Evolutionary conservation across 1,139 yeast genomes (phyloP), one percentile per base, ranked within the genome.

Genomic region (Geotrichum cucujoidarum): DNA sequence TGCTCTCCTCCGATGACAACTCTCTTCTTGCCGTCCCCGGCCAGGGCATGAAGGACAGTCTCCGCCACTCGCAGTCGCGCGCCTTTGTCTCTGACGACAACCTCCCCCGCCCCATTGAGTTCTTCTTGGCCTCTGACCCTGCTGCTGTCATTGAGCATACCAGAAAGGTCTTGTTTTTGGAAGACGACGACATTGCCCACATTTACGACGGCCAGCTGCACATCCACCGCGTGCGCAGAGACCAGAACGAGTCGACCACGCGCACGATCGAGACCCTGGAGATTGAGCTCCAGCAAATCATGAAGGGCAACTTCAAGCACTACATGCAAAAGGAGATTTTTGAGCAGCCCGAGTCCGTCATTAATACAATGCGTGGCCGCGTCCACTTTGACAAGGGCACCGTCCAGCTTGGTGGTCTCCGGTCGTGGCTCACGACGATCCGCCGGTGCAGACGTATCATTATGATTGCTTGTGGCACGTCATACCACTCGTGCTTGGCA

Each of bases 401-500:
- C 40, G 85, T 94, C 56, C 84, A 80, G 58, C 77, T 94, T 57
- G 98, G 98, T 63, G 99, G 99, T 34, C 77, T 94, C 61, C 80
- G 85, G 59, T 76, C 85, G 16, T 87, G 83, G 77, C 74, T 94
- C 57, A 81, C 95, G 32, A 85, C 95, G 42, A 86, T 94, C 56
- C 82, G 97, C 71, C 81, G 97, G 65, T 89, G 97, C 60, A 82
- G 97, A 71, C 81, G 98, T 70, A 78, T 94, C 63, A 86, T 90
- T 53, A 92, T 94, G 97, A 87, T 94, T 73, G 99, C 98, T 3
- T 94, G 99, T 72, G 99, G 99, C 71, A 94, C 99, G 4, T 92
- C 98, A 0, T 94, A 90, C 65, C 98, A 94, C 70, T 92, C 98
- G 17, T 94, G 98, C 74, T 72, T 94, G 65, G 98, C 98, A 21